Percentiles rank a stretch among this genome's conserved stretches.
Conservation (phyloP, 202 grass and related monocot genomes). For the Brachypodium distachyon region DNA sequence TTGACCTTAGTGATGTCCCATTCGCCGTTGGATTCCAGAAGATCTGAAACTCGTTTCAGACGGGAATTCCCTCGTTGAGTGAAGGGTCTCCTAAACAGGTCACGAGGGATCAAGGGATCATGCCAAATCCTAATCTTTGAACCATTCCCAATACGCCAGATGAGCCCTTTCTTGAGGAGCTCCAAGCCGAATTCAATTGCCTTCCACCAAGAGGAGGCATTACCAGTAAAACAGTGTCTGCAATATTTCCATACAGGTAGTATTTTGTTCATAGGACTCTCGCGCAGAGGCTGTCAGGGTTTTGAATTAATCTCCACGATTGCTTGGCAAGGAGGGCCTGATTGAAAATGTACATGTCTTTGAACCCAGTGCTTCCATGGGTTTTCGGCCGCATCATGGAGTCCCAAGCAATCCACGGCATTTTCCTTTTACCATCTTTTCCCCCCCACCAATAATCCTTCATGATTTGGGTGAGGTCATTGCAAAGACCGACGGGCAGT, state of each 20-base stretch:
- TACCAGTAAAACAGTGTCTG: neutral
- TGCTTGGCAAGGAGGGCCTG: neutral
- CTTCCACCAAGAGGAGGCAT: neutral
- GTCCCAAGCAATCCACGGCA: too few species aligned
- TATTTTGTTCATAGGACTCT: neutral
- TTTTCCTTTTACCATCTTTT: too few species aligned
- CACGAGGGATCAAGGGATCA: neutral
- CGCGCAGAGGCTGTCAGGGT: neutral
- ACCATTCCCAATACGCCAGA: neutral
- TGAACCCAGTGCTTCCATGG: neutral
- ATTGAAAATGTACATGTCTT: neutral
- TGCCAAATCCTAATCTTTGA: neutral
- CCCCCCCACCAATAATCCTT: too few species aligned
- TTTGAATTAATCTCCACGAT: neutral
- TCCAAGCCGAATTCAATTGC: neutral
- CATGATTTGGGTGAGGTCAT: too few species aligned
- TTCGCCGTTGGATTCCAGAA: too few species aligned
- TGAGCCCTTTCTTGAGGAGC: neutral
- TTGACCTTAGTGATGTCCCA: too few species aligned
- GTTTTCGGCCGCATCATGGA: too few species aligned
- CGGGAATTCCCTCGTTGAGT: too few species aligned
- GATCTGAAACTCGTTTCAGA: too few species aligned
- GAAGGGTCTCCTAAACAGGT: too few species aligned
- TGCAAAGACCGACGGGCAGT: too few species aligned
- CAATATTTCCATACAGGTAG: neutral